Evolutionary conservation across 2,329 filamentous ascomycete species (phyloP), one percentile per base, ranked within the genome.

Genomic region (Ophiostoma sp.): DNA sequence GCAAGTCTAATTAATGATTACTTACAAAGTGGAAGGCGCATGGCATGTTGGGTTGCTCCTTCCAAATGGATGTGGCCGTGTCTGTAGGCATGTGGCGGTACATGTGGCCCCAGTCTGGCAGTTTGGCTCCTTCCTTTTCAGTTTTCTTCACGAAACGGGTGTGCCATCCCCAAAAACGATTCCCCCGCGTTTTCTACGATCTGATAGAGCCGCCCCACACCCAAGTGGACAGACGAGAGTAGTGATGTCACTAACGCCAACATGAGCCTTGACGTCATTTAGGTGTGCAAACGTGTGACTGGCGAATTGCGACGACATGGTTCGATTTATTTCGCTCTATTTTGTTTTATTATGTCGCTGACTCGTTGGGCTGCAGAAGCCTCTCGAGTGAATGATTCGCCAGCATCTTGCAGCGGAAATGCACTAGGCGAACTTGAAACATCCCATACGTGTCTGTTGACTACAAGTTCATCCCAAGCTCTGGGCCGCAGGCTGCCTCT

Each of bases 241-340:
- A 57, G 52, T 57, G 52, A 57, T 57, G 52, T 31, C 52, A 57
- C 23, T 23, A 57, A 57, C 52, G 52, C 52, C 52, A 57, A 57
- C 10, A 57, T 57, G 52, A n/a, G 52, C 52, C 23, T 57, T 57
- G 52, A 57, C 52, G 52, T 57, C 52, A 57, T 57, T 57, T 57
- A 57, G 52, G n/a, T 13, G 52, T 27, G 23, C 52, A 23, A 27
- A 57, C 23, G 52, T 27, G 52, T 17, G 27, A 27, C 27, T 13
- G 52, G 23, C 27, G 23, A 31, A 31, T 27, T 6, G n/a, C 52
- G 23, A 27, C 52, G 52, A 27, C 23, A 57, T 57, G 52, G 52
- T 27, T 13, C 52, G 48, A 54, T 23, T 54, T 8, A 5, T 54
- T 6, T 23, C 27, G 48, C 27, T 31, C 27, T 31, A 31, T 31